Base-by-base conservation (phyloP, 2,329 filamentous ascomycete genomes). In the Plenodomus lindquistii region DNA sequence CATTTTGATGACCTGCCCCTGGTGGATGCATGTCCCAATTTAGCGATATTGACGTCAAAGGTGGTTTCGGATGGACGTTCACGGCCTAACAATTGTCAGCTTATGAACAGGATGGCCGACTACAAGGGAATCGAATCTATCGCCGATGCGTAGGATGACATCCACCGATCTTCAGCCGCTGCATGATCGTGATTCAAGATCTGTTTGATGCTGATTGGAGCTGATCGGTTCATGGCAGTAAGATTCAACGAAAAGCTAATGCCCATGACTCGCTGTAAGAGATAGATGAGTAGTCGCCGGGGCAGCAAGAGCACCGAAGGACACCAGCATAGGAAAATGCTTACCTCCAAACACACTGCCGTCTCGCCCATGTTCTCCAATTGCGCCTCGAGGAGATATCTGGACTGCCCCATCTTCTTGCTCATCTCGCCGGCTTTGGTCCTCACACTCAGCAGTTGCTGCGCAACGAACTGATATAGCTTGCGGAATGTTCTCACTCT, bases 381-480 rank as follows among this genome's bases (percentile, higher is more conserved):
- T 75, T 99, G 94, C 20, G 93, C 94, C 73, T 99, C 94, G 41
- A 99, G 79, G 13, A 90, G 85, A 82, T 90, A 96, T 46, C 73
- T 71, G 37, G 74, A 61, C 37, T 73, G 60, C 31, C 69, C 72
- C 17, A 75, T 74, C 42, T 70, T 74, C 10, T 74, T 62, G 36
- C 79, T 66, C 46, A 90, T 67, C 42, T 85, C 80, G 3, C 88
- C 89, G 2, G 91, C 84, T 71, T 97, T 99, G 1, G 93, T 97
- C 55, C 93, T 81, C 50, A 99, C 93, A 55, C 92, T 90, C 59
- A 99, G 78, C 51, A 91, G 88, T 34, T 90, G 85, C 76, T 96
- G 93, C 67, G 92, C 94, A 46, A 95, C 86, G 68, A 99, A 99
- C 72, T 97, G 94, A 72, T 97, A 99, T 51, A 99, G 77, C 75